Percentiles rank a stretch among this genome's conserved stretches.
These are phyloP conservation scores for Chalciporus sphaerocephalus DNA, from an alignment of 768 basidiomycete genomes.

Conservation along the genomic window DNA sequence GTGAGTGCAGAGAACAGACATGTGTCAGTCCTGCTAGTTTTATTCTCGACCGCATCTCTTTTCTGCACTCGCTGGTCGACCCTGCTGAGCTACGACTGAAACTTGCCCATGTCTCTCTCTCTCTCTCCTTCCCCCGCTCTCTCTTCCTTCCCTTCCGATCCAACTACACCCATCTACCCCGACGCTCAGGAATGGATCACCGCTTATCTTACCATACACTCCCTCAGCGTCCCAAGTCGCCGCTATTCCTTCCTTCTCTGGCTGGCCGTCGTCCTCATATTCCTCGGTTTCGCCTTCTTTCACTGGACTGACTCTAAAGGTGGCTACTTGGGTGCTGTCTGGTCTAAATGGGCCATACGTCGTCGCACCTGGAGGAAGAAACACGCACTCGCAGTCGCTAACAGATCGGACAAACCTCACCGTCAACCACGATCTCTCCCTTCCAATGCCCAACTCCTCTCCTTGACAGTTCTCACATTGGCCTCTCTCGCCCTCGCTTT, in stretches of 20 bases:
- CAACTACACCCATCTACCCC: constrained; percentile 40
- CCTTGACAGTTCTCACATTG: constrained; percentile 41
- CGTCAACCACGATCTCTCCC: constrained; percentile 48
- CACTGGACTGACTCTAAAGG: constrained; percentile 42
- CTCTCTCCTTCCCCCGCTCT: constrained; percentile 2
- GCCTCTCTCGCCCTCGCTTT: constrained; percentile 46
- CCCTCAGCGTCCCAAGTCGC: constrained; percentile 47
- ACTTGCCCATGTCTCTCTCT: constrained; percentile 1
- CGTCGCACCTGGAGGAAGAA: constrained; percentile 56
- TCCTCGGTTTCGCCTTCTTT: constrained; percentile 38
- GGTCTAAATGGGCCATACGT: constrained; percentile 56
- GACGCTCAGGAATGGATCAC: constrained; percentile 50
- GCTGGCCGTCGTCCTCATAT: constrained; percentile 44
- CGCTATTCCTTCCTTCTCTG: constrained; percentile 58
- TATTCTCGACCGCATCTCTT: too few species aligned
- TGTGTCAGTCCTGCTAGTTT: too few species aligned
- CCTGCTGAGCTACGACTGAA: too few species aligned
- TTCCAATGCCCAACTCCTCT: constrained; percentile 60
- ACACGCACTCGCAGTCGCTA: constrained; percentile 35
- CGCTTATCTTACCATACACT: constrained; percentile 55
- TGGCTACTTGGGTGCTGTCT: constrained; percentile 46
- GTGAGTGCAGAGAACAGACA: too few species aligned
- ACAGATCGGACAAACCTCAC: constrained; percentile 31
- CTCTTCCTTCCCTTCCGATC: constrained; percentile 29
- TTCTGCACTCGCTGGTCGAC: too few species aligned